Evolutionary conservation across 345 rosid genomes (phyloP), one percentile per base, ranked within the genome.

Genomic region (Gossypium sturtianum): DNA sequence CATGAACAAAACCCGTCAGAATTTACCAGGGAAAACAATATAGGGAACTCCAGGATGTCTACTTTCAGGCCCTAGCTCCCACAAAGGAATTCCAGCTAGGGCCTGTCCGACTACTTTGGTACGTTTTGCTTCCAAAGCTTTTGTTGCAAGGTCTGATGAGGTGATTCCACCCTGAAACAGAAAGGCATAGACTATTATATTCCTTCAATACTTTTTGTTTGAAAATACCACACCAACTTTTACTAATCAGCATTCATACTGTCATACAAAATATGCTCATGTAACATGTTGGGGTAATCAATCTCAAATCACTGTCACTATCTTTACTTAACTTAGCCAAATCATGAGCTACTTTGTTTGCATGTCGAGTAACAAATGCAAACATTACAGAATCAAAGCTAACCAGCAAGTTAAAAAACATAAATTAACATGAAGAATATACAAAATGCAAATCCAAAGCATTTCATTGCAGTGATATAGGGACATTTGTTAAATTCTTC

Each of bases 21-120:
- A 41, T 22, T 81, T 87, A 92, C 98, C 98, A 3, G 98, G 98
- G 82, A 94, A 94, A 63, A 94, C 98, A 79, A 94, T 88, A 81
- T 94, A 94, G 25, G 97, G 98, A 78, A 92, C 93, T 76, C 97
- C 93, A 1, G 98, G 98, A 83, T 92, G 97, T 82, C 91, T 94
- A 80, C 97, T 94, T 86, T 94, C 97, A 53, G 97, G 87, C 83
- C 98, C 98, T 60, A 94, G 83, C 87, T 90, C 87, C 98, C 98
- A 94, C 77, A 94, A 78, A 68, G 98, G 98, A 74, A 94, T 91
- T 78, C 98, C 98, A 68, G 98, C 86, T 62, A 94, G 85, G 79
- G 98, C 97, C 86, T 94, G 97, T 70, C 98, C 98, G 45, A 89
- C 86, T 75, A 94, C 87, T 84, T 82, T 89, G 62, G 98, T 97